These are phyloP conservation scores for Globisporangium radiosum DNA, from an alignment of 352 stramenopile species.

Conservation along the genomic window DNA sequence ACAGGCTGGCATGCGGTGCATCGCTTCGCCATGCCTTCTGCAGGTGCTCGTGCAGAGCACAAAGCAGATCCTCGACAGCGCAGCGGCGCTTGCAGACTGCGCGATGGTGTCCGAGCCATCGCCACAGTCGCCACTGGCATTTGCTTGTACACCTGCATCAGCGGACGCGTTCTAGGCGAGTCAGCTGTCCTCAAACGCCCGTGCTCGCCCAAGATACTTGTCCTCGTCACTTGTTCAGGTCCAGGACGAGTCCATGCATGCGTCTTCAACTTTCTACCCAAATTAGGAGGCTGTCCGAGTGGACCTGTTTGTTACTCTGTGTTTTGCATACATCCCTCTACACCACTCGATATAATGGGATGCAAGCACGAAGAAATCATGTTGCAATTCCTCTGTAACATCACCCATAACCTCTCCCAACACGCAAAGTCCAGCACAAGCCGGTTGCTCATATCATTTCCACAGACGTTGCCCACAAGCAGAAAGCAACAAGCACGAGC, in stretches of 20 bases:
- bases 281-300: too few relatives aligned
- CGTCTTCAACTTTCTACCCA: too few relatives aligned
- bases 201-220: too few relatives aligned
- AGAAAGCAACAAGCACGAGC: neutral
- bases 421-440: neutral
- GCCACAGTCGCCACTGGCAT: neutral
- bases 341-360: neutral
- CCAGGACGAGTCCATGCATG: too few relatives aligned
- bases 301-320: too few relatives aligned
- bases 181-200: too few relatives aligned
- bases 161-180: neutral
- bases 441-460: neutral
- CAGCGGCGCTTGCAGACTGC: slow-evolving; percentile 4
- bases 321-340: too few relatives aligned
- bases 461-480: neutral
- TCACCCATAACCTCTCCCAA: neutral
- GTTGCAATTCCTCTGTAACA: neutral
- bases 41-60: slow-evolving; percentile 33
- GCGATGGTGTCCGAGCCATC: neutral
- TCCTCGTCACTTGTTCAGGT: too few relatives aligned
- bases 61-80: slow-evolving; percentile 30
- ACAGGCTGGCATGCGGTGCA: neutral
- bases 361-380: neutral
- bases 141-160: neutral
- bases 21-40: too few relatives aligned